Base-by-base conservation (phyloP, 1,284 basidiomycete species). In the Baeospora myosura region DNA sequence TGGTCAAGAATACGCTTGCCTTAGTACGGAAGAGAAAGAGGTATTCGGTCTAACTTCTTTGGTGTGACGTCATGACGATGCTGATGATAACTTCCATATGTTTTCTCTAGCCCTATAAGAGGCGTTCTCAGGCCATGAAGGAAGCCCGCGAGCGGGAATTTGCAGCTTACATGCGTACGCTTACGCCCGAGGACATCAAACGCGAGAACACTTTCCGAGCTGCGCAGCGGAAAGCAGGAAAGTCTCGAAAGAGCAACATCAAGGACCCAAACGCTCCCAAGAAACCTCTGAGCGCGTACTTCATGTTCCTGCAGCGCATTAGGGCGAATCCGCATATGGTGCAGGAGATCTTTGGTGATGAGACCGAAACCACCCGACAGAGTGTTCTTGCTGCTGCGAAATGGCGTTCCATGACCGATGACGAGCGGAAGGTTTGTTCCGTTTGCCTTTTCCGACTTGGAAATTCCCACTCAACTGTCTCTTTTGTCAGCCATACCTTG, bases 191-290 rank as follows among this genome's bases (percentile, higher is more conserved):
- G 5, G 93, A 96, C 60, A 94, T 97, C 69, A 88, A 90, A 58
- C 82, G 81, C 55, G 93, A 96, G 76, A 97, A 97, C 62, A 73
- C 73, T 4, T 96, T 84, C 68, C 82, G 93, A 34, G 81, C 93
- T 26, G 89, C 89, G 31, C 92, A 95, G 65, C 81, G 93, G 49
- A 92, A 91, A 64, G 86, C 90, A 14, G 94, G 93, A 56, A 92
- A 93, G 64, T 92, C 88, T 40, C 76, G 91, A 52, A 90, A 88
- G 73, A 86, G 88, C 49, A 96, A 97, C 62, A 85, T 97, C 64
- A 95, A 95, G 69, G 92, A 97, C 59, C 92, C 92, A 21, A 94
- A 96, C 57, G 93, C 91, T 14, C 93, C 93, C 6, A 94, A 94
- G 79, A 95, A 95, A 63, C 93, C 93, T 2, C 76, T 96, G 22